Evolutionary conservation across 1,139 yeast genomes (phyloP), one percentile per base, ranked within the genome.

Genomic region (Yamadazyma jaroonii): DNA sequence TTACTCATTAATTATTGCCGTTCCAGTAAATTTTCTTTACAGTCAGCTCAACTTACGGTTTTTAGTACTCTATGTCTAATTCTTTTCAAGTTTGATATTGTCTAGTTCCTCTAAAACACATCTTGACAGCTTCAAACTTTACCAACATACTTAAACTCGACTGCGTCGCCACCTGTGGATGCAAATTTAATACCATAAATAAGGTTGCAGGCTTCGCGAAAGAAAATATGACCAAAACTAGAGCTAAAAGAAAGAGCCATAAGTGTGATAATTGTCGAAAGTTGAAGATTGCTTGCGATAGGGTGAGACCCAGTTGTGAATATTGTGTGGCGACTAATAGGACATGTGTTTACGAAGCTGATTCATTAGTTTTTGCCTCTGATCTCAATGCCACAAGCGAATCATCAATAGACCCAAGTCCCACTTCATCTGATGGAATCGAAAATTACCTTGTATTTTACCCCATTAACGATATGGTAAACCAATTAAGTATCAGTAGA

Each of bases 251-350:
- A n/a, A 43, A 39, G 37, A 38, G 56, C 26, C 47, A 56, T 3
- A 45, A 49, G 21, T 57, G 62, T 31, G 22, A 41, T 23, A 57
- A 60, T 40, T 59, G 65, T 37, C 51, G 57, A 39, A 48, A 46
- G 36, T 47, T 60, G 31, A 56, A 54, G 39, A 60, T 59, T 31
- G 54, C 54, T 29, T 64, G 70, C 42, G 53, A 62, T 38, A 62
- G 59, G 34, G 58, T 43, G 6, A 50, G 50, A 35, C 70, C 70
- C 1, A 32, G 39, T 1, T 64, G 70, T 45, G 70, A 64, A 35
- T 64, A 64, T 41, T 64, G 70, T 38, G 41, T 34, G 7, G 61
- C 62, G 31, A 61, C 68, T 14, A 45, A 42, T n/a, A 43, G 66
- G 11, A 35, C 34, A 4, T 64, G 69, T 39, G 40, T 45, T 1